Evolutionary conservation across 2,329 filamentous ascomycete species (phyloP), one percentile per base, ranked within the genome.

Genomic region (Fonsecaea pugnacius): DNA sequence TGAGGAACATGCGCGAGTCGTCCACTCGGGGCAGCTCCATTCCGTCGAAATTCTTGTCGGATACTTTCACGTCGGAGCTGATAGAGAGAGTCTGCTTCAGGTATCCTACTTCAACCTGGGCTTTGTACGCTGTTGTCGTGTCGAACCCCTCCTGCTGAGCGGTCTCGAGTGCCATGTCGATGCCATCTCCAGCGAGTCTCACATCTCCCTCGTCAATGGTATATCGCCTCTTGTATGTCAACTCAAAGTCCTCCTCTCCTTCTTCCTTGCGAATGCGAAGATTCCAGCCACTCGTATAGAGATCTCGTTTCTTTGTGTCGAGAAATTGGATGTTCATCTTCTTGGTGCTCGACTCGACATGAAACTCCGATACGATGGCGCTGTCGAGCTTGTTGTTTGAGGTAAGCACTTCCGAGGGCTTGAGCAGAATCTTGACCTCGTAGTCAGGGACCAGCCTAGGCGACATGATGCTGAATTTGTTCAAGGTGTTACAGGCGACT

Each of bases 151-250:
- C 74, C 1, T 66, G 63, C 35, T 72, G 71, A 50, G 76, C 76
- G 16, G 63, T 69, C n/a, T 48, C 56, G 24, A 40, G 38, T 7
- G 38, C 38, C n/a, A 16, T 40, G n/a, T 40, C 16, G 16, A 40
- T 40, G 16, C n/a, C 7, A 27, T 64, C 73, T 27, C 77, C 70
- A 32, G 74, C 71, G 40, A 67, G 71, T 43, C 74, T 67, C 64
- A 76, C 73, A 35, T 75, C 67, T 40, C 68, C 71, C 40, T 67
- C 67, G 21, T 50, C 61, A 57, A 77, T 72, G 21, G 69, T 32
- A 67, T 77, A 76, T 16, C 77, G 73, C 69, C 75, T 77, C 70
- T 78, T 78, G 70, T 77, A 78, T 4, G 75, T 78, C n/a, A 78
- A 67, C 68, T 78, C 76, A 53, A 77, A 75, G 18, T 72, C 70